Evolutionary conservation across 2,329 filamentous ascomycete genomes (phyloP), one percentile per base, ranked within the genome.

Genomic region (Hypoxylon rubiginosum): DNA sequence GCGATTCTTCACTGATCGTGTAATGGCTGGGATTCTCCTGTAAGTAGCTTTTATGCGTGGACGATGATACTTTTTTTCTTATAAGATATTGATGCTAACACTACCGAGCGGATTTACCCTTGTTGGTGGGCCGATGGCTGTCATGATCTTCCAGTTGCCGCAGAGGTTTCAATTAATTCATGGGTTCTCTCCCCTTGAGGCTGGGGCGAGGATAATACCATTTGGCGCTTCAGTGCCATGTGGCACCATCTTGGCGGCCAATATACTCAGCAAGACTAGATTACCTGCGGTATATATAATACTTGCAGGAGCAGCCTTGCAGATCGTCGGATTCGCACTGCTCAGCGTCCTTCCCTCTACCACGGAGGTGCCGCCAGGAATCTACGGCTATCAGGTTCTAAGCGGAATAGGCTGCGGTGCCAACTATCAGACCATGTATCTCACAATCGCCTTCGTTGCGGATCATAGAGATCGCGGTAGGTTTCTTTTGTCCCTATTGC

Each of bases 121-220:
- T 24, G 8, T 48, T 2, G 45, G 45, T 4, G 45, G 45, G 9
- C 45, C 45, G 4, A 28, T 28, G 8, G 24, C 13, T 63, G 26
- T 32, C 1, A 60, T 57, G 10, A 54, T 49, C 2, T 62, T 70
- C 17, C 65, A 69, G 34, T 32, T 74, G 0, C 68, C 70, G 0
- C 68, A 73, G 45, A 53, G 67, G 10, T 72, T 74, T 17, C 70
- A 74, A 41, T 55, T 73, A 2, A 58, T 74, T 4, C 66, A 71
- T 21, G 69, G 66, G 11, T 41, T 54, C 5, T 70, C 50, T 3
- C 30, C 36, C 7, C 41, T 69, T 1, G 60, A 67, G 10, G 68
- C 69, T 9, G 70, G 69, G 11, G 55, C 66, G 3, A 46, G 65
- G 7, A 24, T 73, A 1, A 51, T 72, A 28, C 69, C 71, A 9